Base-by-base conservation (phyloP, 2,329 filamentous ascomycete genomes). In the Aspergillus texensis region DNA sequence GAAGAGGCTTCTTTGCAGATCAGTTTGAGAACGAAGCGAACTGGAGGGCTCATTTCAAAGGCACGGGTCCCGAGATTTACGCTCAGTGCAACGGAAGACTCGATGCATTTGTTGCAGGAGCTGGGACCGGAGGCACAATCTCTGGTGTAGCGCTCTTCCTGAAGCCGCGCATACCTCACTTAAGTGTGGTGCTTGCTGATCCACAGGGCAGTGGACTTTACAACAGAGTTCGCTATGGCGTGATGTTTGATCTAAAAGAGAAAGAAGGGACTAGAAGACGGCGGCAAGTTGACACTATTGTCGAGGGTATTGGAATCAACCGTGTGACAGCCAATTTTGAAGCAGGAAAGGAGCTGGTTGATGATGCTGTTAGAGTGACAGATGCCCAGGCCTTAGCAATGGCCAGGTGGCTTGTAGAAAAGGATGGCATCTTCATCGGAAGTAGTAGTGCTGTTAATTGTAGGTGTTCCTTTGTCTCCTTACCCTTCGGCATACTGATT, bases 361-460 rank as follows among this genome's bases (percentile, higher is more conserved):
- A 97, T 76, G 93, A 97, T 79, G 94, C 95, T 3, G 88, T 98
- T 43, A 87, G 89, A 63, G 93, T 99, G 16, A 92, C 88, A 3
- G 96, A 99, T 77, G 87, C 88, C 57, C 94, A 99, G 81, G 95
- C 95, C 14, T 88, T 92, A 75, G 86, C 85, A 60, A 99, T 99
- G 95, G 95, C 94, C n/a, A 85, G 92, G 66, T 98, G 93, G 93
- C 81, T 99, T 46, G 94, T 97, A 10, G 94, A 98, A 80, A 91
- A 94, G 67, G 95, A 99, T 77, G 95, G 95, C 9, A 89, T 99
- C 59, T 99, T 99, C 73, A 85, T 94, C 46, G 96, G 95, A 10
- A 97, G 94, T 76, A 97, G 93, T 76, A 97, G 91, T 77, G 91
- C 94, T n/a, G 94, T 99, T 58, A 99, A 99, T 77, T 97, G 94